phyloP scores from a whole-genome alignment of 2,329 filamentous ascomycete genomes.

The Botrytis paeoniae region DNA sequence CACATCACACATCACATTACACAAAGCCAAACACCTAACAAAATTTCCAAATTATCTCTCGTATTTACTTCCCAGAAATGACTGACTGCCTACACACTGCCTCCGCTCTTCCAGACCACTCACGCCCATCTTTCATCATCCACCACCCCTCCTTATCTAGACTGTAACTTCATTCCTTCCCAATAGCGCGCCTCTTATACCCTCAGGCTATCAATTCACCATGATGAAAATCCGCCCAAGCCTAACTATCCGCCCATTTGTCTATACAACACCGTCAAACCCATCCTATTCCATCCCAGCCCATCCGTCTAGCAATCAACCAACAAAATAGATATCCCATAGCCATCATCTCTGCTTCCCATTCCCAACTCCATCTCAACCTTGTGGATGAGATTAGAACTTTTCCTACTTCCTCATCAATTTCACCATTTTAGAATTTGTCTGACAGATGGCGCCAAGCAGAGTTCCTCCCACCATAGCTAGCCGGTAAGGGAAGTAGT shows the following conservation, averaged over 20 bases:
- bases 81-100: conserved; percentile 11
- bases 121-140: background rate
- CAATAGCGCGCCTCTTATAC: background rate
- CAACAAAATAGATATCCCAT: conserved; percentile 24
- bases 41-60: conserved; percentile 19
- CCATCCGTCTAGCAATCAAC: conserved; percentile 23
- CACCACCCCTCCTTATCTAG: background rate
- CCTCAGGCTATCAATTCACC: background rate
- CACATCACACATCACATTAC: background rate
- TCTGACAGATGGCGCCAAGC: conserved; percentile 31
- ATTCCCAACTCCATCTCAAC: background rate
- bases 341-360: conserved; percentile 21
- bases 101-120: background rate
- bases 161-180: conserved; percentile 12
- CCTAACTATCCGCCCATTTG: background rate
- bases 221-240: background rate
- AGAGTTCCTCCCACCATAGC: conserved; percentile 2
- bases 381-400: background rate
- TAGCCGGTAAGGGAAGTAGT: conserved; percentile 14
- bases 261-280: conserved; percentile 17
- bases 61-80: conserved; percentile 19
- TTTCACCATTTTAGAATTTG: conserved; percentile 21
- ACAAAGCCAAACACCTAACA: background rate
- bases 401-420: conserved; percentile 1
- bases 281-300: conserved; percentile 22